Evolutionary conservation across 371 early-diverging fungal species (phyloP), one percentile per base, ranked within the genome.

Genomic region (Mortierella sp.): DNA sequence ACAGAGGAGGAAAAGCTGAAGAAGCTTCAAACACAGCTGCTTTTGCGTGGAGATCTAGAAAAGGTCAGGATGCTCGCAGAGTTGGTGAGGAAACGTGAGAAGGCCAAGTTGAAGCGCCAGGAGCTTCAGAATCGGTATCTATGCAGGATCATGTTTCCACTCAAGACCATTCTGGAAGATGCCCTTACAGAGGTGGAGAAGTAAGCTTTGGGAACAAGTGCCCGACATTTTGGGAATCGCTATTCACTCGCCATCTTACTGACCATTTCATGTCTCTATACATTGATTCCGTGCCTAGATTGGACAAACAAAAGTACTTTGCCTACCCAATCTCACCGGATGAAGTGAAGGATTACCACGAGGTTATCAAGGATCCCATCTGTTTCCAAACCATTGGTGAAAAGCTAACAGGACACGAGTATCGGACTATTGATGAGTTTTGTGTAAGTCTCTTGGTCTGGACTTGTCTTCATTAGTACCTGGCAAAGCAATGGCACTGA

Each of bases 41-140:
- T 80, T 4, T 51, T 98, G n/a, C 87, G 97, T 24, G 88, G 87
- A 17, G 95, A 96, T 77, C 80, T 98, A 25, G 96, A 96, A 67
- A 85, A 88, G 31, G 90, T 96, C n/a, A 88, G 96, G 25, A 83
- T 93, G 80, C 80, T 96, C 44, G 83, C 88, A 0, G 96, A 98
- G 65, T 86, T 93, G 57, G 93, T 97, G 13, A 86, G 92, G 34
- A 92, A 93, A 34, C 86, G 98, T 1, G 98, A 98, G 68, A 86
- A 90, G 57, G 89, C 88, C 49, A 96, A 96, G 68, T 72, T 96
- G 37, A 85, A 88, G 63, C 59, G 60, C 6, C 71, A 80, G 43
- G 76, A 68, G 40, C 28, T 63, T 4, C 91, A 92, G 60, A 83
- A 84, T 17, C 88, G 88, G 16, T 92, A 91, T 48, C 57, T 92